Percentiles rank a stretch among this genome's conserved stretches.
Evolutionary conservation across 148 eudicot genomes (phyloP).

Genomic region (Simmondsia chinensis): DNA sequence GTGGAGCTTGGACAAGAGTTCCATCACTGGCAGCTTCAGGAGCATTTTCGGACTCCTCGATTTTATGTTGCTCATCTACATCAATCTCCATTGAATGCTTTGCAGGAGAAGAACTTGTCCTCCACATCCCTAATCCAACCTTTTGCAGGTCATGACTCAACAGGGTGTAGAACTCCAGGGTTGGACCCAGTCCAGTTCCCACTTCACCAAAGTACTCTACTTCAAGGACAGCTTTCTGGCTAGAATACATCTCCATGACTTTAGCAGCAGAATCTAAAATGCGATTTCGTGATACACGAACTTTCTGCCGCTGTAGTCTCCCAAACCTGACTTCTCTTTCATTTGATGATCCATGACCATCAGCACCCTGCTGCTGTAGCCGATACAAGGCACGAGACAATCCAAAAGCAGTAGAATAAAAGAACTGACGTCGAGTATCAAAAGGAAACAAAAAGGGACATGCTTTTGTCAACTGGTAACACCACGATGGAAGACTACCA

Average conservation of each 20-base stretch:
- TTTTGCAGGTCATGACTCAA: constrained; percentile 90
- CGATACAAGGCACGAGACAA: constrained; percentile 86
- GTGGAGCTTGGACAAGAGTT: constrained; percentile 58
- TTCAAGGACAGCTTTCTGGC: constrained; percentile 97
- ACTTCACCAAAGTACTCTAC: constrained; percentile 99
- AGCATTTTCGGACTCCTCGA: constrained; percentile 13
- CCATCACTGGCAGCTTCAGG: constrained; percentile 19
- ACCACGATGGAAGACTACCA: constrained; percentile 98
- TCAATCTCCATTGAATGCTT: constrained; percentile 46
- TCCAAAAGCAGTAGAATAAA: constrained; percentile 97
- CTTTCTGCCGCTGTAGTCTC: constrained; percentile 92
- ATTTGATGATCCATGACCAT: constrained; percentile 73
- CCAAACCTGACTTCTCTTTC: constrained; percentile 93
- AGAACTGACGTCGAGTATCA: constrained; percentile 89
- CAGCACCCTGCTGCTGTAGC: constrained; percentile 96
- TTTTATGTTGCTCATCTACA: constrained; percentile 22
- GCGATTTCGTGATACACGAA: constrained; percentile 89
- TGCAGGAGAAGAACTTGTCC: constrained; percentile 35
- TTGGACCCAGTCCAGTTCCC: constrained; percentile 98
- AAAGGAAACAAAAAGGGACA: constrained; percentile 98
- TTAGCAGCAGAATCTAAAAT: constrained; percentile 97
- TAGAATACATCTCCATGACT: constrained; percentile 99
- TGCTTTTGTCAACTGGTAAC: constrained; percentile 90
- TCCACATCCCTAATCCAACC: constrained; percentile 81
- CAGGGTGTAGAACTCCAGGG: constrained; percentile 91